Base-by-base conservation (phyloP, 805 yeast genomes). In the Hanseniaspora clermontiae region DNA sequence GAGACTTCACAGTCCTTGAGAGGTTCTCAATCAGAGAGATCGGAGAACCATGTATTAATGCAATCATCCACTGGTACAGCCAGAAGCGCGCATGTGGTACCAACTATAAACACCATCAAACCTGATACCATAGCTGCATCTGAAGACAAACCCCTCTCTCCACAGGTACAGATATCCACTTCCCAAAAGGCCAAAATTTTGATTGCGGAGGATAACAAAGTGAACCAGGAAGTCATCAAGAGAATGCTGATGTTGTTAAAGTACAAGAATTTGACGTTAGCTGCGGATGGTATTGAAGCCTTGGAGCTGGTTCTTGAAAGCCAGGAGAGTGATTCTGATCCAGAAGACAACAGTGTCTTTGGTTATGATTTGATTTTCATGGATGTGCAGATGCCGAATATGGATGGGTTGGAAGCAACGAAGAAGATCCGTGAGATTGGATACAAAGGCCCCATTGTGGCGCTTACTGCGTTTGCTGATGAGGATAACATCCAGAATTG, bases 381-480 rank as follows among this genome's bases (percentile, higher is more conserved):
- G 98, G 98, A 91, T 68, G 95, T 91, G 52, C 97, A 91, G 69
- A 91, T 90, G 97, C 97, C 97, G 5, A 83, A 80, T 63, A 75
- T 89, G 61, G 97, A 91, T 66, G 98, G 98, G 2, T 71, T 90
- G 34, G 74, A 81, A 29, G 95, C 97, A 0, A 89, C 97, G 0
- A 79, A 74, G 59, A 74, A 77, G 64, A 84, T 91, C 38, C 74
- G 96, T 47, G 82, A 84, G 46, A 67, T 85, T 59, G 71, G 76
- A 5, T 86, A 78, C 64, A 65, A 66, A 0, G 77, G 78, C 7
- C 97, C 97, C 0, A 89, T 93, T 58, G 93, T 91, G 40, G 97
- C 97, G 0, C 76, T 91, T 55, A 90, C 97, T 0, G 97, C 97
- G 1, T 91, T 85, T 73, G 96, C 97, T 0, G 97, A 91, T 68